Base-by-base conservation (phyloP, 306 rosid species). In the Rosa persica region DNA sequence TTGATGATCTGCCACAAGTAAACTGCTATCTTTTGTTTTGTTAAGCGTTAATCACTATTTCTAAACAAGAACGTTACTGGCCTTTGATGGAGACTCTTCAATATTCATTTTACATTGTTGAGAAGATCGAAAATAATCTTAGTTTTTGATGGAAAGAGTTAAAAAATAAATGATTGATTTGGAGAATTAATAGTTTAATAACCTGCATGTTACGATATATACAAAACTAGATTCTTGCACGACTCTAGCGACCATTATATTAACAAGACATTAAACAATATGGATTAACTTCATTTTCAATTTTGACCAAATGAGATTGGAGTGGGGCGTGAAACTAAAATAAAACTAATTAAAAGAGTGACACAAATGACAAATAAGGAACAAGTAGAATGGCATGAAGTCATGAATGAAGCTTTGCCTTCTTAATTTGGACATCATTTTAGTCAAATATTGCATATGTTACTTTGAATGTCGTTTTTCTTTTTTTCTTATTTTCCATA, bases 381-480 rank as follows among this genome's bases (percentile, higher is more conserved):
- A 67, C 49, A 20, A 67, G 72, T 67, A 20, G 49, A 39, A 39
- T n/a, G 48, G 72, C 72, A 67, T 67, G 72, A 19, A 36, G 38
- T 25, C 67, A 61, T 38, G 12, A 36, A 16, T 65, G 12, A 17
- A 16, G 22, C 46, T 65, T 65, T 64, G 43, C 12, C 69, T 30
- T 64, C 22, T 34, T 34, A 34, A 20, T 54, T 54, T 54, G 12
- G 61, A 54, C 60, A 54, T 4, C 61, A n/a, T 19, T 20, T 2
- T 54, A 6, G 61, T 54, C n/a, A 22, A 27, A 25, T 61, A 22
- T 25, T 61, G 19, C 66, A 23, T 23, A 10, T 13, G 34, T 11
- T 23, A 4, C 38, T 61, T 12, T 25, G 17, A 61, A 5, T 19
- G 39, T 25, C 67, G 3, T 3, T 25, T 49, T 11, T n/a, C 23